Conservation (phyloP, 208 protist species). For the Acanthamoeba castellanii region DNA sequence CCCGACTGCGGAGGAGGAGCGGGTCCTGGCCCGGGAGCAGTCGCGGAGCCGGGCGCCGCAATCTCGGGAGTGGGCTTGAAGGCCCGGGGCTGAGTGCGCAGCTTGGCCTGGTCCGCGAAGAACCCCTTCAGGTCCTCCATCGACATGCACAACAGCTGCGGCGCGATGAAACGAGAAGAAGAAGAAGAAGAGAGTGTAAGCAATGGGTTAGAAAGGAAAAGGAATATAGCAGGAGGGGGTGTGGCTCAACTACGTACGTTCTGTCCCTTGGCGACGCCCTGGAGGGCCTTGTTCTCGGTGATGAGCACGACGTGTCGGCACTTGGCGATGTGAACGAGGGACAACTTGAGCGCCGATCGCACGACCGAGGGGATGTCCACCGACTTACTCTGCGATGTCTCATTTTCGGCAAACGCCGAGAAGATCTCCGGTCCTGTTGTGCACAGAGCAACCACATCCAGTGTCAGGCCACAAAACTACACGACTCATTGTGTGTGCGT, state of each 20-base stretch:
- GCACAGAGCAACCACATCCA: no score
- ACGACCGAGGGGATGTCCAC: conserved; percentile 61
- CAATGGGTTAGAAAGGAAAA: background rate
- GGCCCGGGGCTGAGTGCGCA: background rate
- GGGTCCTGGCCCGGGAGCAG: background rate
- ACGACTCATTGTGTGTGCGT: background rate
- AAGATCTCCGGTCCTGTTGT: conserved; percentile 38
- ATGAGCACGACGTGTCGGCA: conserved; percentile 44
- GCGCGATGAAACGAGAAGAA: background rate
- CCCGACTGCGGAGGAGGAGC: background rate
- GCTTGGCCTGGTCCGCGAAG: conserved; percentile 52
- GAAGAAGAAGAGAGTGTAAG: background rate
- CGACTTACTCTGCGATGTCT: conserved; percentile 43
- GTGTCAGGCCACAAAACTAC: no score
- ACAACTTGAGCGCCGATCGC: conserved; percentile 62
- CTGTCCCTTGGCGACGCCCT: conserved; percentile 29
- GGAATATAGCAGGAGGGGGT: background rate
- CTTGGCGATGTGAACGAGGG: conserved; percentile 61
- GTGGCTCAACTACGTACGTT: background rate
- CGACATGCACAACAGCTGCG: conserved; percentile 37
- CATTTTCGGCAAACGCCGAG: conserved; percentile 17
- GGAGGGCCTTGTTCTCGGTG: conserved; percentile 59
- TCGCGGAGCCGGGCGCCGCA: background rate
- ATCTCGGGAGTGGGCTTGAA: background rate
- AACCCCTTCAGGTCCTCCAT: conserved; percentile 32